Evolutionary conservation across 768 basidiomycete genomes (phyloP).

Genomic region (Rhodocollybia butyracea): DNA sequence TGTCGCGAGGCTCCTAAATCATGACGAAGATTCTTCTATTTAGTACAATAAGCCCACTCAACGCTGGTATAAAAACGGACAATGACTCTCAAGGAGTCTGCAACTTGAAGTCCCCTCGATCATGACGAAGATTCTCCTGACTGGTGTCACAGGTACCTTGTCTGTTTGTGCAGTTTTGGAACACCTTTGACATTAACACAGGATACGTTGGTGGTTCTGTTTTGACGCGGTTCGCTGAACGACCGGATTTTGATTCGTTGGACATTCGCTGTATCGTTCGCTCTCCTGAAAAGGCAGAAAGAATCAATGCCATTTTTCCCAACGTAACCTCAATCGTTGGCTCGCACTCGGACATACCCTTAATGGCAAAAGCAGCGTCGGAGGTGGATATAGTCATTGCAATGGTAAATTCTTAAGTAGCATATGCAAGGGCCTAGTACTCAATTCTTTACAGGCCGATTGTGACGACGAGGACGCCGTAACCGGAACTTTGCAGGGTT

Average conservation of each 20-base stretch:
- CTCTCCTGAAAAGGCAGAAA: constrained; percentile 8
- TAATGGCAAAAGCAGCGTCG: constrained; percentile 1
- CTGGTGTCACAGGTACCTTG: constrained; percentile 6
- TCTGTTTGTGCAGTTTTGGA: background rate
- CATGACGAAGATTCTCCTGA: constrained; percentile 8
- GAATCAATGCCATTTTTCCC: background rate
- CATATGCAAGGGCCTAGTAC: background rate
- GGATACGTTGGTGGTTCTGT: constrained; percentile 7
- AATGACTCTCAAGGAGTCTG: no score
- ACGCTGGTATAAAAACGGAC: no score
- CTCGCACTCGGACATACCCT: constrained; percentile 3
- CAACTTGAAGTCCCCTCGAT: no score
- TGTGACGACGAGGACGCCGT: constrained; percentile 28
- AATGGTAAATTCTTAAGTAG: background rate
- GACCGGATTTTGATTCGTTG: constrained; percentile 1
- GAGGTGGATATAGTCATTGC: constrained; percentile 8
- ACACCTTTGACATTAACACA: background rate
- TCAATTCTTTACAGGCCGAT: constrained; percentile 28
- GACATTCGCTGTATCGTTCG: constrained; percentile 7
- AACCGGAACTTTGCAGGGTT: constrained; percentile 34
- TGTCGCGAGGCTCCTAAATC: background rate
- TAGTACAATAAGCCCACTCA: no score
- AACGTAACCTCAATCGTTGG: constrained; percentile 2
- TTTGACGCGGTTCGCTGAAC: constrained; percentile 2
- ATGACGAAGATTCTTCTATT: background rate